These are phyloP conservation scores for Diaporthe capsici DNA, from an alignment of 2,329 filamentous ascomycete genomes.

Conservation along the genomic window DNA sequence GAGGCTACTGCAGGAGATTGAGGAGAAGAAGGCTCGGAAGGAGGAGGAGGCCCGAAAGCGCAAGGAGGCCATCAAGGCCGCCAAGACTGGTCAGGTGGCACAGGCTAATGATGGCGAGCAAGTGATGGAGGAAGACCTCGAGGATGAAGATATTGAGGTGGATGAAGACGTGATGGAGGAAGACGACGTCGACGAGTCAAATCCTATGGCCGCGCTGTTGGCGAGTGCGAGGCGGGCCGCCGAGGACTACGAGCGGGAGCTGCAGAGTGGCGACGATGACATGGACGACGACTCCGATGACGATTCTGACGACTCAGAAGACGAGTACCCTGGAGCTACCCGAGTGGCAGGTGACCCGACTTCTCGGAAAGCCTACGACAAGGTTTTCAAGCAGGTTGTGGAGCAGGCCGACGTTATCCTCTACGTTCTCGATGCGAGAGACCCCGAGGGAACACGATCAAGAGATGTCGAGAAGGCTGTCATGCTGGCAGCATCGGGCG, in stretches of 20 bases:
- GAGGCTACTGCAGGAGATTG: slow-evolving; percentile 92
- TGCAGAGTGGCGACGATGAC: slow-evolving; percentile 71
- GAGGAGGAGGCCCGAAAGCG: slow-evolving; percentile 81
- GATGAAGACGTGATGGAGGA: slow-evolving; percentile 64
- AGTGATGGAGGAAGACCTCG: slow-evolving; percentile 60
- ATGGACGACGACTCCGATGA: slow-evolving; percentile 53
- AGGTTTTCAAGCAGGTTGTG: slow-evolving; percentile 94
- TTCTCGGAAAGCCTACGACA: slow-evolving; percentile 92
- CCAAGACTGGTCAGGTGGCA: slow-evolving; percentile 66
- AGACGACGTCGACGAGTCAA: slow-evolving; percentile 75
- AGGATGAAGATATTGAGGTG: slow-evolving; percentile 61
- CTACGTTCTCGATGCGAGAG: slow-evolving; percentile 92
- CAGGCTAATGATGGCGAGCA: slow-evolving; percentile 60
- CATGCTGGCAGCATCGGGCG: slow-evolving; percentile 86
- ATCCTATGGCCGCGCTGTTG: slow-evolving; percentile 93
- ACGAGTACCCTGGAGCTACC: slow-evolving; percentile 63
- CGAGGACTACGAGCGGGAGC: slow-evolving; percentile 78
- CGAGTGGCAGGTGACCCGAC: slow-evolving; percentile 68
- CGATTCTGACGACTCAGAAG: slow-evolving; percentile 66
- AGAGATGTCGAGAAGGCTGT: slow-evolving; percentile 91
- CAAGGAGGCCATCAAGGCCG: slow-evolving; percentile 80
- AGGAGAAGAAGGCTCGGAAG: slow-evolving; percentile 86
- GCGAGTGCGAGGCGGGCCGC: slow-evolving; percentile 87
- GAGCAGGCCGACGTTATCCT: slow-evolving; percentile 91
- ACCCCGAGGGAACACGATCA: slow-evolving; percentile 91